phyloP scores from a whole-genome alignment of 495 filamentous ascomycete species.

The Venustampulla echinocandica region DNA sequence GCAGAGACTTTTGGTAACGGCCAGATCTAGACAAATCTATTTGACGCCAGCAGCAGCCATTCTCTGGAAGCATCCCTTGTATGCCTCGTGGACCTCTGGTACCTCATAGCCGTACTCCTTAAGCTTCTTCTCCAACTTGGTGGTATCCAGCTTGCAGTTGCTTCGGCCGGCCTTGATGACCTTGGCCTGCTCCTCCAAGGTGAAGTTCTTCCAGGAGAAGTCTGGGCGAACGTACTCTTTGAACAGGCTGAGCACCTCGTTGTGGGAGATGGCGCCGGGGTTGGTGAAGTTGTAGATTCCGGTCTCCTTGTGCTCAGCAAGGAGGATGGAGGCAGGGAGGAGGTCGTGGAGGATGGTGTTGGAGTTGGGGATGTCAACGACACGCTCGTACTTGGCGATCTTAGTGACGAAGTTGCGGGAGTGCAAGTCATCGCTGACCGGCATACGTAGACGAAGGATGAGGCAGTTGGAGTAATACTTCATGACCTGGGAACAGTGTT shows the following conservation, averaged over 20 bases:
- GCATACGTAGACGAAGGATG: constrained; percentile 57
- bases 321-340: constrained; percentile 48
- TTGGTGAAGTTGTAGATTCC: constrained; percentile 65
- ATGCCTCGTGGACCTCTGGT: constrained; percentile 55
- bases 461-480: constrained; percentile 50
- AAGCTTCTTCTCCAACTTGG: constrained; percentile 50
- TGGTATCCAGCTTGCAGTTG: constrained; percentile 55
- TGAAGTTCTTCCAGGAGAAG: constrained; percentile 61
- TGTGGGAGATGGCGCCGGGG: constrained; percentile 58
- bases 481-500: constrained; percentile 38
- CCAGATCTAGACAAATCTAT: no score
- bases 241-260: constrained; percentile 55
- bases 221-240: constrained; percentile 50
- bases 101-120: constrained; percentile 49
- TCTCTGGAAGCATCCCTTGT: constrained; percentile 51
- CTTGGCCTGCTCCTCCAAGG: constrained; percentile 54
- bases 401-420: constrained; percentile 60
- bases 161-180: constrained; percentile 56
- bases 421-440: constrained; percentile 59
- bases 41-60: constrained; percentile 50
- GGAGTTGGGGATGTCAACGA: constrained; percentile 59
- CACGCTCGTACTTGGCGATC: constrained; percentile 53
- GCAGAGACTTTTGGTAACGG: no score
- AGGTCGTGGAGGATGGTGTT: constrained; percentile 58
- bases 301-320: constrained; percentile 50